Evolutionary conservation across 2,329 filamentous ascomycete genomes (phyloP).

Genomic region (Tolypocladium guangdongense): DNA sequence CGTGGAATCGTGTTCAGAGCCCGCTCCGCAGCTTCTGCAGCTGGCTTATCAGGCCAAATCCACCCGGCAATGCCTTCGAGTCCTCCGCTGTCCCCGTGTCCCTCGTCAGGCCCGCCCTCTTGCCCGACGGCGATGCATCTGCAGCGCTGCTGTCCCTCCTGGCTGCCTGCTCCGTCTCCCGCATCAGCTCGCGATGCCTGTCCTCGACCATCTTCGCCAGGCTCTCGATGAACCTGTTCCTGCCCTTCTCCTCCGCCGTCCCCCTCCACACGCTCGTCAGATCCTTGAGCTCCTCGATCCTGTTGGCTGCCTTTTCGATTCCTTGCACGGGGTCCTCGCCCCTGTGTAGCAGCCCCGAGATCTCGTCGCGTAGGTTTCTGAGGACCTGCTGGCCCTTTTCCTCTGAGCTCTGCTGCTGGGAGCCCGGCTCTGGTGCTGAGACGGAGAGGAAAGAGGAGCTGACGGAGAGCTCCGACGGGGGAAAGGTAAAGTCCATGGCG

Average conservation of each 20-base stretch:
- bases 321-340: conserved; percentile 51
- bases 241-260: conserved; percentile 87
- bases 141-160: conserved; percentile 22
- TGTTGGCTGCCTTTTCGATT: conserved; percentile 59
- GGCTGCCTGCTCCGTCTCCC: conserved; percentile 35
- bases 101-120: conserved; percentile 13
- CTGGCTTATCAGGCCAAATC: conserved; percentile 52
- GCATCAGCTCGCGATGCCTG: conserved; percentile 40
- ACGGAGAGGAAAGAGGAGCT: conserved; percentile 82
- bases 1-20: conserved; percentile 20
- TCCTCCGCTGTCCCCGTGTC: conserved; percentile 23
- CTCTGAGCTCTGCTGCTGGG: conserved; percentile 56
- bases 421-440: conserved; percentile 68
- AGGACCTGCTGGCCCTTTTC: conserved; percentile 81
- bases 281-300: conserved; percentile 68
- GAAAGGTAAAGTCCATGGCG: conserved; percentile 90
- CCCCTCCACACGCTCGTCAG: conserved; percentile 81
- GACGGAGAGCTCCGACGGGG: conserved; percentile 76
- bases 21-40: conserved; percentile 49
- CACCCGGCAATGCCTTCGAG: conserved; percentile 32
- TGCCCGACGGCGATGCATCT: conserved; percentile 23
- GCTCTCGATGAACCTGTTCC: conserved; percentile 69
- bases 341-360: conserved; percentile 52
- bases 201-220: conserved; percentile 79
- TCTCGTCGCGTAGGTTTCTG: conserved; percentile 58